Evolutionary conservation across 108 stramenopile genomes (phyloP).

Genomic region (Aureococcus anophagefferens): DNA sequence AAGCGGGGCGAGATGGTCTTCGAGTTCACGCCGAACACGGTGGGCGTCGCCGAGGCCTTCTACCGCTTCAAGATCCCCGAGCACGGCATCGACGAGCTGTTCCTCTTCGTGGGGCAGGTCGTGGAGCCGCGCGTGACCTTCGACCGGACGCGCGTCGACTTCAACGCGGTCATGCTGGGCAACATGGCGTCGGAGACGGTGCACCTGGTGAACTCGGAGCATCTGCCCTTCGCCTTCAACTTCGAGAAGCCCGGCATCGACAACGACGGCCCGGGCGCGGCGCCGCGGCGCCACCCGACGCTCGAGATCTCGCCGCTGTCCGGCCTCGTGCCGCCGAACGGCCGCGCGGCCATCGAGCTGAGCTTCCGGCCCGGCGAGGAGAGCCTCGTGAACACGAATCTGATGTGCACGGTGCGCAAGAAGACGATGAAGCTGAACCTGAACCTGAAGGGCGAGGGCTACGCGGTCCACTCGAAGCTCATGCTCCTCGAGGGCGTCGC

Average conservation of each 20-base stretch:
- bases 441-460: slow-evolving; percentile 58
- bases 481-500: slow-evolving; percentile 18
- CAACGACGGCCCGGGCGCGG: slow-evolving; percentile 1
- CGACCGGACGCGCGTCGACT: slow-evolving; percentile 37
- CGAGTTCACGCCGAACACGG: slow-evolving; percentile 43
- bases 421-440: slow-evolving; percentile 40
- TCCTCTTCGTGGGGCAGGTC: slow-evolving; percentile 44
- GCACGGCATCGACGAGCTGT: slow-evolving; percentile 35
- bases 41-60: slow-evolving; percentile 37
- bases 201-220: slow-evolving; percentile 39
- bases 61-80: slow-evolving; percentile 38
- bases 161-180: slow-evolving; percentile 37
- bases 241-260: slow-evolving; percentile 30
- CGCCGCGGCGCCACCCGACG: slow-evolving; percentile 9
- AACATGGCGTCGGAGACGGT: slow-evolving; percentile 26
- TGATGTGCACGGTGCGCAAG: slow-evolving; percentile 33
- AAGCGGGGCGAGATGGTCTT: slow-evolving; percentile 53
- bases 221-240: slow-evolving; percentile 42
- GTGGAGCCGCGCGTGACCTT: slow-evolving; percentile 41
- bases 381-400: slow-evolving; percentile 42
- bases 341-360: slow-evolving; percentile 29
- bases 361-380: slow-evolving; percentile 44
- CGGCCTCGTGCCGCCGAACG: slow-evolving; percentile 38
- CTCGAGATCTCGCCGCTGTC: slow-evolving; percentile 32
- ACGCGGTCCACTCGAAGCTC: slow-evolving; percentile 45